Percentiles rank a stretch among this genome's conserved stretches.
Conservation (phyloP, 2,329 filamentous ascomycete genomes). For the Ophiostoma sp. region DNA sequence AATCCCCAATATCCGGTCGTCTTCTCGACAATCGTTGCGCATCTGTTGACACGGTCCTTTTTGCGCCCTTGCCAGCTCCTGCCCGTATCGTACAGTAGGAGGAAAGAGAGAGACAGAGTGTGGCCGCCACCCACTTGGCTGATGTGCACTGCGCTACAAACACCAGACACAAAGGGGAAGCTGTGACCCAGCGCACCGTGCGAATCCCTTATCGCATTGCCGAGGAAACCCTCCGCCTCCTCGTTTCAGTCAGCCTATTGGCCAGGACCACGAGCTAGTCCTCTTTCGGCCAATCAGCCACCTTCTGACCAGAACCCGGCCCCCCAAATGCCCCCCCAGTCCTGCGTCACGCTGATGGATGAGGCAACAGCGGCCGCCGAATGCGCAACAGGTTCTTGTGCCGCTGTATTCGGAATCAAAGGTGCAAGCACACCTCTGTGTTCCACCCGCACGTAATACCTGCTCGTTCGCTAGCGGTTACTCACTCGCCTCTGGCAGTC, state of each 20-base stretch:
- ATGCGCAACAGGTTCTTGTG: constrained; percentile 27
- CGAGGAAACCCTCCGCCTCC: constrained; percentile 33
- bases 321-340: constrained; percentile 12
- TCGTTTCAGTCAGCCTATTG: constrained; percentile 33
- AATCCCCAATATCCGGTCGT: not conserved
- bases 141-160: not conserved
- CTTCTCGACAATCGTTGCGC: not conserved
- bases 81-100: not conserved
- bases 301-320: constrained; percentile 27
- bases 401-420: constrained; percentile 15
- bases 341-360: constrained; percentile 30
- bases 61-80: not conserved
- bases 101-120: not conserved
- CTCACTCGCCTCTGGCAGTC: constrained; percentile 15
- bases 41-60: not conserved
- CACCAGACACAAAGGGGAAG: constrained; percentile 15
- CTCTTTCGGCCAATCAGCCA: constrained; percentile 29
- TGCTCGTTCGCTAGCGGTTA: constrained; percentile 23
- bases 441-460: constrained; percentile 12
- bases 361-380: constrained; percentile 32
- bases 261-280: constrained; percentile 33
- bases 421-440: constrained; percentile 11
- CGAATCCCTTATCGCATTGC: constrained; percentile 34
- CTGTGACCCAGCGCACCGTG: constrained; percentile 26
- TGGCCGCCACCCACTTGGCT: not conserved